These are phyloP conservation scores for Elongisporangium prolatum DNA, from an alignment of 352 stramenopile genomes.

Conservation along the genomic window DNA sequence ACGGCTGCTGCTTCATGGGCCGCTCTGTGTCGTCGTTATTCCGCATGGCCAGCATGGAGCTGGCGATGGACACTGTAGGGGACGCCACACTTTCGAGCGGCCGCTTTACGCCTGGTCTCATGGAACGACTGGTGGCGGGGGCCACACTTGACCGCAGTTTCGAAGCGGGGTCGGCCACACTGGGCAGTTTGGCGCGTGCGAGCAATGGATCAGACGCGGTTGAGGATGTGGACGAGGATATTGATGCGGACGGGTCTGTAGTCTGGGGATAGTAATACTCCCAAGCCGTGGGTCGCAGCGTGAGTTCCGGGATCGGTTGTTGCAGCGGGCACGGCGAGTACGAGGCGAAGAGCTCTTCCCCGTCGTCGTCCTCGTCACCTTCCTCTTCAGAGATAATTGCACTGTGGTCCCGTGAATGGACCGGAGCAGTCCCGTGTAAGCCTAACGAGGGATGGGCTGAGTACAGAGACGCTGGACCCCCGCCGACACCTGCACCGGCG, in stretches of 20 bases:
- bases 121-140: neutral
- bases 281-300: conserved; percentile 16
- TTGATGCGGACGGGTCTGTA: neutral
- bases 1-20: conserved; percentile 11
- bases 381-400: neutral
- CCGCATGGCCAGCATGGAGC: conserved; percentile 71
- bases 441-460: neutral
- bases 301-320: conserved; percentile 21
- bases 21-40: conserved; percentile 8
- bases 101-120: conserved; percentile 39
- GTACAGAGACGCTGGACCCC: neutral
- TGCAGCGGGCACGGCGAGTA: conserved; percentile 27
- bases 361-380: conserved; percentile 19
- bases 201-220: neutral
- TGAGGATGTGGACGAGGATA: neutral
- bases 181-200: neutral
- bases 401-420: conserved; percentile 1
- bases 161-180: neutral
- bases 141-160: conserved; percentile 6
- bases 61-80: conserved; percentile 42
- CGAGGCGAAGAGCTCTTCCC: conserved; percentile 47
- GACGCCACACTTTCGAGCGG: conserved; percentile 27
- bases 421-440: neutral
- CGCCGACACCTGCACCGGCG: neutral
- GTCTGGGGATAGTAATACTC: conserved; percentile 43